Evolutionary conservation across 176 grass and related monocot genomes (phyloP).

Genomic region (Thalia dealbata): DNA sequence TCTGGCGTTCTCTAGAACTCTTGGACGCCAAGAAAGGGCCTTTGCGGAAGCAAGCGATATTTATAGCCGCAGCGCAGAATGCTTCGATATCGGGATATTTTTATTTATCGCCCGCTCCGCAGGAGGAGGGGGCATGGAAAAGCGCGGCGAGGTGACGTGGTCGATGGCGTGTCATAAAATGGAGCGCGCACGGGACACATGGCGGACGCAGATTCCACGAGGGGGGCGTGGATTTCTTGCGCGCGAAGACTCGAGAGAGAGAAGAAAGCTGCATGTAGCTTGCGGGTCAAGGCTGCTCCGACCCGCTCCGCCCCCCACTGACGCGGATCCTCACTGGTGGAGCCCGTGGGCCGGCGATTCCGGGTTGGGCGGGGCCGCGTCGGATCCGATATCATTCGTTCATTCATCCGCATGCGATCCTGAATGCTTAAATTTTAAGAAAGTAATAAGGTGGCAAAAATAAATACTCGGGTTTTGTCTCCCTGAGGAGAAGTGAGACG

Average conservation of each 20-base stretch:
- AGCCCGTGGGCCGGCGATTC: too few relatives aligned
- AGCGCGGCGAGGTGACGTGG: background rate
- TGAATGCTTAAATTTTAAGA: too few relatives aligned
- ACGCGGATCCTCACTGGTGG: too few relatives aligned
- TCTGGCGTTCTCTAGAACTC: background rate
- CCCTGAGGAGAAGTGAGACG: too few relatives aligned
- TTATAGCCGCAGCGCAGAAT: background rate
- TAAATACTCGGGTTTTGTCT: too few relatives aligned
- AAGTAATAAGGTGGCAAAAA: too few relatives aligned
- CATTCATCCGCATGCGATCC: too few relatives aligned
- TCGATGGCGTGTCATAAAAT: background rate
- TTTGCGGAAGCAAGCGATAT: background rate
- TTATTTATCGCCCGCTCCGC: too few relatives aligned
- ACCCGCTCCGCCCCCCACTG: background rate
- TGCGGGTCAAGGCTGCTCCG: background rate
- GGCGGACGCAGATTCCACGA: background rate
- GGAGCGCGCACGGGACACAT: background rate
- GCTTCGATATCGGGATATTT: background rate
- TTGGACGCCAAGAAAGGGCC: background rate
- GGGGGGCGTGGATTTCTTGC: background rate
- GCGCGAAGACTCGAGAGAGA: background rate
- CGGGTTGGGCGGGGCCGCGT: too few relatives aligned
- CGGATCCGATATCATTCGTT: too few relatives aligned
- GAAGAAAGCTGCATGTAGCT: background rate
- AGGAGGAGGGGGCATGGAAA: background rate